Evolutionary conservation across 305 asterid species (phyloP).

Genomic region (Coffea humblotiana): DNA sequence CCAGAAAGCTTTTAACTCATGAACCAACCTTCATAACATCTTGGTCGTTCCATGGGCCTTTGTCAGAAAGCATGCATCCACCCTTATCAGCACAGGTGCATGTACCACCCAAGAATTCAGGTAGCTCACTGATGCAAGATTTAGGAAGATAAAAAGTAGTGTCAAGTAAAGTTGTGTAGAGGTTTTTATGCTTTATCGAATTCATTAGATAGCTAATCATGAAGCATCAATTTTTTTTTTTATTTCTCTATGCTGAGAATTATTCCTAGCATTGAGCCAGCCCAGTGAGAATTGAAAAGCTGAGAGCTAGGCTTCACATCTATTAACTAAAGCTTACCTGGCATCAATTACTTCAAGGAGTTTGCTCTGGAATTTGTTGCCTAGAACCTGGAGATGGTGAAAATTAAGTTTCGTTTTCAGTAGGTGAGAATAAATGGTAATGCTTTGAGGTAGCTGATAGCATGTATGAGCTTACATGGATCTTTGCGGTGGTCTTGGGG

Average conservation of each 20-base stretch:
- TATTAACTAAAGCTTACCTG: slow-evolving; percentile 43
- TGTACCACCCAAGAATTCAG: slow-evolving; percentile 96
- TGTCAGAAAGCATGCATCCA: slow-evolving; percentile 90
- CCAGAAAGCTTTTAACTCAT: neutral
- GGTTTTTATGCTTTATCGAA: neutral
- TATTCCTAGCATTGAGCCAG: neutral
- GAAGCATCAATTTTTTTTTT: no score
- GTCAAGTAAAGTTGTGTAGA: neutral
- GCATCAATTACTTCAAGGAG: slow-evolving; percentile 89
- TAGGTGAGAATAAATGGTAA: neutral
- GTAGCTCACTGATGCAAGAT: slow-evolving; percentile 68
- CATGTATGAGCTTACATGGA: slow-evolving; percentile 51
- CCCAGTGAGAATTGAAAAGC: neutral
- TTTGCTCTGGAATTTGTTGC: slow-evolving; percentile 90
- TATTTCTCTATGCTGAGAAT: no score
- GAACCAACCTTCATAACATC: slow-evolving; percentile 80
- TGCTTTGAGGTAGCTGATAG: neutral
- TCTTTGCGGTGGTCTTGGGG: slow-evolving; percentile 95
- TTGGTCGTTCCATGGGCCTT: slow-evolving; percentile 95
- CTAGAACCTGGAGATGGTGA: slow-evolving; percentile 58
- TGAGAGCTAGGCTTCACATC: neutral
- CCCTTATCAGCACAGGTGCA: slow-evolving; percentile 89
- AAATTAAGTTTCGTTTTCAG: neutral
- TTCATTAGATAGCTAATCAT: no score
- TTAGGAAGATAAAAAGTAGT: neutral